Conservation (phyloP, 2,329 filamentous ascomycete species). For the Aspergillus floridensis region DNA sequence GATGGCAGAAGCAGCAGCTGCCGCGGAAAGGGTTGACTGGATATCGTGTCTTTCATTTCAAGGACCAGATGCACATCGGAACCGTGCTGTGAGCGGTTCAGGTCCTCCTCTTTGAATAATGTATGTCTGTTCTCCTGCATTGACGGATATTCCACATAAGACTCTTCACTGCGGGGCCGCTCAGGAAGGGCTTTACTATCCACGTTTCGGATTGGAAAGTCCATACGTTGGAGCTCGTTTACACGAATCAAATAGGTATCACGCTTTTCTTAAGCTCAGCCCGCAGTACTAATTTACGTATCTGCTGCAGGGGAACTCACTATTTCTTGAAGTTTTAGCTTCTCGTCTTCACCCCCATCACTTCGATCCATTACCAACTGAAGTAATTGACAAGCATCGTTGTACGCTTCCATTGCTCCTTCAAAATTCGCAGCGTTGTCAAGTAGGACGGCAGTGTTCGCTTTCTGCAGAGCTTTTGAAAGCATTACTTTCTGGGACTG, state of each 20-base stretch:
- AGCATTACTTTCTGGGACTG: conserved; percentile 91
- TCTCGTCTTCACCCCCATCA: conserved; percentile 78
- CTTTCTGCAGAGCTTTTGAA: conserved; percentile 90
- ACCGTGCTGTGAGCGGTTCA: conserved; percentile 51
- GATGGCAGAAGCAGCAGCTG: conserved; percentile 41
- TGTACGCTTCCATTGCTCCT: conserved; percentile 84
- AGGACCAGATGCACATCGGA: conserved; percentile 32
- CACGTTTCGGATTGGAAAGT: conserved; percentile 45
- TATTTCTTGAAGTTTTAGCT: conserved; percentile 82
- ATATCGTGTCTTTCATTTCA: conserved; percentile 26
- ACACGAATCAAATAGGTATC: conserved; percentile 89
- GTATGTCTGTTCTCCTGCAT: conserved; percentile 38
- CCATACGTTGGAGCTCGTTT: conserved; percentile 75
- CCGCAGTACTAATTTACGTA: conserved; percentile 9
- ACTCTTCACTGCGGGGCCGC: conserved; percentile 62
- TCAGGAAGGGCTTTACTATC: conserved; percentile 75
- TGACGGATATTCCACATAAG: conserved; percentile 42
- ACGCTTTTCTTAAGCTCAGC: conserved; percentile 53
- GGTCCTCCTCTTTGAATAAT: conserved; percentile 50
- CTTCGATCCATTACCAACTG: conserved; percentile 85
- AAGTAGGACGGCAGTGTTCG: conserved; percentile 89
- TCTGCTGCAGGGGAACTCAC: conserved; percentile 54
- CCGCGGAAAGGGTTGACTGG: conserved; percentile 34
- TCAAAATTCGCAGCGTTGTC: conserved; percentile 96
- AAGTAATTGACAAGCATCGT: conserved; percentile 83